These are phyloP conservation scores for cucumber (Cucumis sativus) DNA, from an alignment of 306 rosid species.

Conservation along the genomic window Cucumber_9930_V3 NC_026659.2:29520501-29521000, in stretches of 20 bases:
- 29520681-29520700: neutral
- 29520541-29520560: neutral
- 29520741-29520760: neutral
- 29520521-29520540: neutral
- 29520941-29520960: neutral
- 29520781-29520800: conserved; percentile 91
- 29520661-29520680: neutral
- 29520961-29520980: neutral
- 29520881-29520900: conserved; percentile 50
- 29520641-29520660: neutral
- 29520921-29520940: conserved; percentile 16
- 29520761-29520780: conserved; percentile 62
- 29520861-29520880: conserved; percentile 85
- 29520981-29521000: neutral
- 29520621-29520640: neutral
- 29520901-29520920: conserved; percentile 33
- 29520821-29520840: conserved; percentile 67
- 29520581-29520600: neutral
- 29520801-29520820: conserved; percentile 46
- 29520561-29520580: neutral
- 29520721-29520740: neutral
- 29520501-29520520: neutral
- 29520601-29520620: neutral
- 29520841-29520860: conserved; percentile 76
- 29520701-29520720: neutral